Percentiles rank a stretch among this genome's conserved stretches.
Conservation (phyloP, 306 rosid genomes). For the Castanea crenata region DNA sequence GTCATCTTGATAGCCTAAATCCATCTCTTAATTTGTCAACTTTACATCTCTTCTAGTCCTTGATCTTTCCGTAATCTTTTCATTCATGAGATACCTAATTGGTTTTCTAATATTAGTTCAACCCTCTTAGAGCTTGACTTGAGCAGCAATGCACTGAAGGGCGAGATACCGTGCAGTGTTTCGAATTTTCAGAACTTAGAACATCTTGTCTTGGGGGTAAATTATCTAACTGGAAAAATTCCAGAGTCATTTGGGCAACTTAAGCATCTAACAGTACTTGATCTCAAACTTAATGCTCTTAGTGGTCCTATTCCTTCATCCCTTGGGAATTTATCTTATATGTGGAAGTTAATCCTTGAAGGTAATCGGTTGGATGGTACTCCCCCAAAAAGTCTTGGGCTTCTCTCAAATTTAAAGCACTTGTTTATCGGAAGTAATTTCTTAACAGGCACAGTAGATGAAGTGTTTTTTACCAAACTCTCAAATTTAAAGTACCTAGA, state of each 20-base stretch:
- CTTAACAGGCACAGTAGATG: background rate
- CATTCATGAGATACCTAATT: too few species aligned
- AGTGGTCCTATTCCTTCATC: background rate
- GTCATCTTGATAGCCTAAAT: too few species aligned
- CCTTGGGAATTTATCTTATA: background rate
- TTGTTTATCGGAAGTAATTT: background rate
- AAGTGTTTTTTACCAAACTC: background rate
- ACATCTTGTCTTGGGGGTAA: too few species aligned
- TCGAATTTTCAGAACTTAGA: too few species aligned
- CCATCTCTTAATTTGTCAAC: background rate
- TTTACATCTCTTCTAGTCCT: background rate
- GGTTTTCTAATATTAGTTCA: background rate
- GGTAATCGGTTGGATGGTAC: background rate
- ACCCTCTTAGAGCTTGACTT: background rate
- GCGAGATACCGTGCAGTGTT: too few species aligned
- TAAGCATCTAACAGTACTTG: background rate
- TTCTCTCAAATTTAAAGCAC: background rate
- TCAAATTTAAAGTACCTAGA: background rate
- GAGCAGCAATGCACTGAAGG: background rate
- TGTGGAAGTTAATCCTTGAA: background rate
- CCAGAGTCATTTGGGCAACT: background rate
- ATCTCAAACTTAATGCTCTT: background rate
- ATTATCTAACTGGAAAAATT: too few species aligned
- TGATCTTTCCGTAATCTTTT: background rate
- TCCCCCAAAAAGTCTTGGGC: background rate